Conservation (phyloP, 768 basidiomycete species). For the Dictyophora rubrovolvata region DNA sequence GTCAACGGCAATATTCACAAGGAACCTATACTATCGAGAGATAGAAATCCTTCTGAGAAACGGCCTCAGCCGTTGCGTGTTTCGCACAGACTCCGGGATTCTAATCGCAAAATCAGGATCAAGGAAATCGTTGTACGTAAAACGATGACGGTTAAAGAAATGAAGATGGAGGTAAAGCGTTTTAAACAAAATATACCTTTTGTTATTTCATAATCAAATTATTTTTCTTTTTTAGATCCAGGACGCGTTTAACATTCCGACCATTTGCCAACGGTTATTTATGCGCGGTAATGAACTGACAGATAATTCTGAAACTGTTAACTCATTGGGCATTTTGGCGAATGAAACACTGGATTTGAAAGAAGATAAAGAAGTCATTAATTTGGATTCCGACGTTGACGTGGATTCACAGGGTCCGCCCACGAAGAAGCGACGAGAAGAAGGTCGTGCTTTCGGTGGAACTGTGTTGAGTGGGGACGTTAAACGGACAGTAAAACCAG, state of each 20-base stretch:
- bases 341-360: constrained; percentile 59
- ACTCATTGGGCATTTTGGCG: constrained; percentile 44
- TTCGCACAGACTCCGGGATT: constrained; percentile 61
- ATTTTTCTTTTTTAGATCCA: constrained; percentile 38
- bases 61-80: background rate
- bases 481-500: constrained; percentile 18
- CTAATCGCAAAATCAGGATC: constrained; percentile 36
- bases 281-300: constrained; percentile 51
- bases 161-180: constrained; percentile 58
- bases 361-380: constrained; percentile 41
- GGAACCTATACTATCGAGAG: background rate
- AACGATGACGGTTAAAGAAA: constrained; percentile 62
- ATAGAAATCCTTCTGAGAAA: background rate
- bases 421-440: constrained; percentile 37
- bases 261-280: constrained; percentile 66
- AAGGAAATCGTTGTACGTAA: constrained; percentile 46
- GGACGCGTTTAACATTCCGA: constrained; percentile 52
- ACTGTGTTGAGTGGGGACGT: constrained; percentile 48
- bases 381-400: constrained; percentile 36
- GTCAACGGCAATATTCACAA: background rate
- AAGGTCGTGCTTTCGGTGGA: constrained; percentile 63
- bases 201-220: background rate
- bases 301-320: constrained; percentile 43
- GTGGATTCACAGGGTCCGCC: constrained; percentile 39
- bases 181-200: background rate